Percentiles rank a stretch among this genome's conserved stretches.
Conservation (phyloP, 2,329 filamentous ascomycete genomes). For the Colletotrichum sp. region DNA sequence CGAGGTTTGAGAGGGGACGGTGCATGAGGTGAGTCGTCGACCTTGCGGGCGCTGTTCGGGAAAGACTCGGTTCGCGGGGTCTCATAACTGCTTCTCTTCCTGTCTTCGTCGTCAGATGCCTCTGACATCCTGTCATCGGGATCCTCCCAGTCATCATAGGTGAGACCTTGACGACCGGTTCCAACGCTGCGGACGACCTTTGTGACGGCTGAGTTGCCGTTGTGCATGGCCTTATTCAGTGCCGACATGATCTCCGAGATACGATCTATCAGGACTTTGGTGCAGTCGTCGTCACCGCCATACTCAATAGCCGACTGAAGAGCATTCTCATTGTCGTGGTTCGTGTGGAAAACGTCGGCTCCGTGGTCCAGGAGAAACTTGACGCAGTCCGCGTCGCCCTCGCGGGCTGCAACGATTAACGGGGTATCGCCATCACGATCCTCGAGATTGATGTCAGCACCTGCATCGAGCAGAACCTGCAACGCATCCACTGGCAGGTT, state of each 20-base stretch:
- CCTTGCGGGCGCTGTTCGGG: background rate
- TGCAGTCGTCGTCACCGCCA: constrained; percentile 29
- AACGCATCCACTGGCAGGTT: constrained; percentile 36
- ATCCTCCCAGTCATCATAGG: constrained; percentile 29
- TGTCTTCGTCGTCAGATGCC: background rate
- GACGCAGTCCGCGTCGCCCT: constrained; percentile 37
- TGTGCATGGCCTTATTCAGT: constrained; percentile 32
- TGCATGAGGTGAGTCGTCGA: background rate
- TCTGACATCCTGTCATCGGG: constrained; percentile 16
- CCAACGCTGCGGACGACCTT: constrained; percentile 31
- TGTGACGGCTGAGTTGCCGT: constrained; percentile 31
- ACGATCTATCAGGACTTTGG: constrained; percentile 33
- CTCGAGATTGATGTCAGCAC: constrained; percentile 41
- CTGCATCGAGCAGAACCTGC: constrained; percentile 35
- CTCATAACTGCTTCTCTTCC: background rate
- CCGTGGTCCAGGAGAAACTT: constrained; percentile 38
- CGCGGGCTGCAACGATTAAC: constrained; percentile 38
- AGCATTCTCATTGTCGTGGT: constrained; percentile 32
- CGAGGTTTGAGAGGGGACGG: background rate
- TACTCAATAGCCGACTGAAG: constrained; percentile 31
- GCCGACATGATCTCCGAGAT: constrained; percentile 33
- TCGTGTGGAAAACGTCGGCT: constrained; percentile 38
- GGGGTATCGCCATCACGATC: constrained; percentile 41
- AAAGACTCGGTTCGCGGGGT: background rate
- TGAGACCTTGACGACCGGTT: constrained; percentile 30